Base-by-base conservation (phyloP, 73 alveolate genomes). In the Tetrahymena malaccensis region DNA sequence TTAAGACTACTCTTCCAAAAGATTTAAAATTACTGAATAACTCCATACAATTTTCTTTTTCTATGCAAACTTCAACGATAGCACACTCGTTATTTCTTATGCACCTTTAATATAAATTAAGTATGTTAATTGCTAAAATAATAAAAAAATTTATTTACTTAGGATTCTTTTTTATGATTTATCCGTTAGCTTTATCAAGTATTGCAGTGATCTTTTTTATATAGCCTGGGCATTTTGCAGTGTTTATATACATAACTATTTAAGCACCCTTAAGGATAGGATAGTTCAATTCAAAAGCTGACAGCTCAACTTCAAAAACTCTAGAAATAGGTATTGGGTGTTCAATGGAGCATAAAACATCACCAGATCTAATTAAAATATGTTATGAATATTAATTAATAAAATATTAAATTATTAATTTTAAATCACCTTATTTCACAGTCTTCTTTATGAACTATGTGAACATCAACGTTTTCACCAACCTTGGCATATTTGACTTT, bases 261-360 rank as follows among this genome's bases (percentile, higher is more conserved):
- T 94, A 44, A 33, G 96, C 70, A 33, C 96, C 96, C 33, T 44
- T 94, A 25, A 94, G 33, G 40, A 94, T 38, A 1, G 96, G 96
- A 85, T 55, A 84, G n/a, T 55, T 44, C 25, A 94, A 35, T 31
- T 94, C 96, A n/a, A 94, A 50, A 22, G 96, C 93, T 37, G 93
- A 31, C 17, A 94, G 56, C 19, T 94, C 85, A 38, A 94, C 93
- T 22, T 85, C 95, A 27, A 94, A 94, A 38, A 85, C 22, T 85
- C 85, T 94, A 10, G 93, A 56, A 43, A 43, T 50, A 35, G 96
- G 96, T 4, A 94, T 93, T n/a, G 94, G 96, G 83, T 84, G 83
- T 16, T 94, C 96, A n/a, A 83, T 84, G 11, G 85, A 40, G 38
- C 96, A 84, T 38, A 94, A 84, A 21, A 94, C 94, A 19, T 85